Evolutionary conservation across 495 filamentous ascomycete genomes (phyloP), one percentile per base, ranked within the genome.

Genomic region (Lichina pygmaea): DNA sequence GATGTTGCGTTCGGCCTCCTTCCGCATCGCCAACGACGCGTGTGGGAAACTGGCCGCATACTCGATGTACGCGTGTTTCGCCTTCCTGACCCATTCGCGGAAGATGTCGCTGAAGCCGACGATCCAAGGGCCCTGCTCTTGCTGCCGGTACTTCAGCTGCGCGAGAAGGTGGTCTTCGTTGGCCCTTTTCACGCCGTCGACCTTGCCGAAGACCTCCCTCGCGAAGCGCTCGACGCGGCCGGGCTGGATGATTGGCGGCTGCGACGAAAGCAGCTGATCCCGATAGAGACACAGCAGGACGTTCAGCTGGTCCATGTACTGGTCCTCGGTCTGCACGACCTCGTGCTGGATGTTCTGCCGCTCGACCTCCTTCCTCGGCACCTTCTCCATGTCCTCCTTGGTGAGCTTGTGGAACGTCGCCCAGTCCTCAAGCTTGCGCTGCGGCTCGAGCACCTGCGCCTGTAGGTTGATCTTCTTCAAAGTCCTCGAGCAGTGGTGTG

Each of bases 71-170:
- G 79, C 75, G 6, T 62, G 60, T 59, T 78, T 82, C 2, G 91
- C 89, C 59, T 94, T 95, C 44, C 89, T 71, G 52, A 99, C 92
- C 89, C 89, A 99, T 60, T 99, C 91, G 48, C 89, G 68, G 63
- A 99, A 99, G 46, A 99, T 84, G 51, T 95, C 89, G 54, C 85
- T 93, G 58, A 94, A 93, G 8, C 91, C 89, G 41, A 71, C 67
- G 48, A 99, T 76, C 68, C 83, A 95, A 0, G 89, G 89, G 0
- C 91, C 89, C 57, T 99, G 86, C 54, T 95, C 89, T 52, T 86
- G 79, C 57, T 99, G 89, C 33, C 91, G 77, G 55, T 94, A 99
- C 50, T 95, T 95, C 51, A 99, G 67, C 57, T 95, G 89, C 2
- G 91, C 77, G 11, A 99, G 62, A n/a, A 99, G 68, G 60, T 83